phyloP scores from a whole-genome alignment of 345 rosid genomes.

The Boechera retrofracta region DNA sequence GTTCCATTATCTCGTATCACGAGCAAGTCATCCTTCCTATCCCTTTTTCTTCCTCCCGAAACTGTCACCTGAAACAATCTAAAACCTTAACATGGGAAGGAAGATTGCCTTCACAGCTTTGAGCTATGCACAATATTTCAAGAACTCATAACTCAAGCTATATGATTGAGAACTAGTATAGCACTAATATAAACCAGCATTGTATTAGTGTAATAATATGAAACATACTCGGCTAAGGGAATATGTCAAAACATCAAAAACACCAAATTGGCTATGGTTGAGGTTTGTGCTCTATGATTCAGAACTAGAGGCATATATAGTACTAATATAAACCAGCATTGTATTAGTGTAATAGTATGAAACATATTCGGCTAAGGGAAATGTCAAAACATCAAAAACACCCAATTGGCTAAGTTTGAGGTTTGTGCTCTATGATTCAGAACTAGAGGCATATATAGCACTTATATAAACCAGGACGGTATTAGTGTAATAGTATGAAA shows the following conservation, averaged over 20 bases:
- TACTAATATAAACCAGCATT: background rate
- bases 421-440: constrained; percentile 3
- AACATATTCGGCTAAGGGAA: background rate
- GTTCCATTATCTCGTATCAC: constrained; percentile 80
- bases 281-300: background rate
- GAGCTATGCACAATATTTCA: background rate
- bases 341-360: background rate
- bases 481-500: background rate
- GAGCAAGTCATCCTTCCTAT: constrained; percentile 84
- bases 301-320: background rate
- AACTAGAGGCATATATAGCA: constrained; percentile 1
- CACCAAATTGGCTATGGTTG: background rate
- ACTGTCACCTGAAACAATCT: constrained; percentile 67
- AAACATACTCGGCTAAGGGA: background rate
- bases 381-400: background rate
- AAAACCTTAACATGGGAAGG: constrained; percentile 24
- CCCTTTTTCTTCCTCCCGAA: constrained; percentile 82
- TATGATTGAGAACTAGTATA: constrained; percentile 16
- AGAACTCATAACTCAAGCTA: constrained; percentile 18
- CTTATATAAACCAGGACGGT: background rate
- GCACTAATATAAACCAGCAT: background rate
- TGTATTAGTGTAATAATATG: constrained; percentile 1
- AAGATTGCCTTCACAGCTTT: constrained; percentile 11
- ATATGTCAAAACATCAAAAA: background rate
- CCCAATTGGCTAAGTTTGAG: background rate